Conservation (phyloP, 352 stramenopile genomes). For the Phytophthora crassamura region DNA sequence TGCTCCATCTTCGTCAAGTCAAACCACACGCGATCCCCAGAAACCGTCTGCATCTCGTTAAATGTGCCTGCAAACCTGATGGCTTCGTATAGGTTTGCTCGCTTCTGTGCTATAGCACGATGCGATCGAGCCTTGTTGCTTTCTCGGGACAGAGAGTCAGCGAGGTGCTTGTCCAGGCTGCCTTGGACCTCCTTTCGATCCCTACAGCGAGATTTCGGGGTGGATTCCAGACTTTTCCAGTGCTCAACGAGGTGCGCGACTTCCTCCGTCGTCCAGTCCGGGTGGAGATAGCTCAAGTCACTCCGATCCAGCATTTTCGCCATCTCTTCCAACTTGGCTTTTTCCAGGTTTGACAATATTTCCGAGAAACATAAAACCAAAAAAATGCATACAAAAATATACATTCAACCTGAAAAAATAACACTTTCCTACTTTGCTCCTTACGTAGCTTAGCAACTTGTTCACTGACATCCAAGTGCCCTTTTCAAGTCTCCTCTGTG, state of each 20-base stretch:
- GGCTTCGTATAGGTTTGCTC: conserved; percentile 19
- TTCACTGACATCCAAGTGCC: not conserved
- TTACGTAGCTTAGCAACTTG: not conserved
- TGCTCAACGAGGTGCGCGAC: conserved; percentile 13
- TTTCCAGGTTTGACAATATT: not conserved
- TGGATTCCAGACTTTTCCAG: conserved; percentile 13
- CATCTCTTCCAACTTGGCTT: not conserved
- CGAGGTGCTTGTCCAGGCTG: conserved; percentile 12
- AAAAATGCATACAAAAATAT: conserved; percentile 8
- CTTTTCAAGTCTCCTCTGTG: not conserved
- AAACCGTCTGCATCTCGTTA: conserved; percentile 14
- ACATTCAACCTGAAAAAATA: not conserved
- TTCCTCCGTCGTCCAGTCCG: conserved; percentile 26
- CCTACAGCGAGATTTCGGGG: not conserved
- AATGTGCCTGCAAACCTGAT: conserved; percentile 20
- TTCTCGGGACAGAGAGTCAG: not conserved
- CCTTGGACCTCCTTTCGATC: conserved; percentile 3
- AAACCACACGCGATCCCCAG: conserved; percentile 17
- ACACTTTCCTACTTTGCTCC: not conserved
- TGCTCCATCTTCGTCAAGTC: conserved; percentile 18
- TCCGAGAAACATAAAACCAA: not conserved
- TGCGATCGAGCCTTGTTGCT: not conserved
- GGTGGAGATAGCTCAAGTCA: conserved; percentile 6
- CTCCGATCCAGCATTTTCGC: conserved; percentile 4
- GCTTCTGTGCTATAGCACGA: conserved; percentile 9